These are phyloP conservation scores for Starmera quercuum DNA, from an alignment of 805 yeast genomes.

Conservation along the genomic window DNA sequence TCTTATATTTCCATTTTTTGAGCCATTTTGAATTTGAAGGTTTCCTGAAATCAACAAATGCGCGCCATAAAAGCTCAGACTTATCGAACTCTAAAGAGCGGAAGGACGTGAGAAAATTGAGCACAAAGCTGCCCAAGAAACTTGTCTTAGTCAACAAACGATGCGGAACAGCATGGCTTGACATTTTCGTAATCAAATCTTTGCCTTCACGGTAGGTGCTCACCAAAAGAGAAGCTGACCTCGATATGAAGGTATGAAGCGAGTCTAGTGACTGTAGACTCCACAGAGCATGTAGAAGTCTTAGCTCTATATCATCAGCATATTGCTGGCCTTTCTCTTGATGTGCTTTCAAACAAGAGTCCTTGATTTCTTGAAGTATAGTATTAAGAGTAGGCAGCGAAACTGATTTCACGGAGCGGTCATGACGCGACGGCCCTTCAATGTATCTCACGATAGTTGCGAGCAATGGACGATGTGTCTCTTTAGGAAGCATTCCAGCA, in stretches of 20 bases:
- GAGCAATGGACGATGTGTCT: conserved; percentile 30
- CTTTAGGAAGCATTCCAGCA: conserved; percentile 29
- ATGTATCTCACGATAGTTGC: conserved; percentile 36
- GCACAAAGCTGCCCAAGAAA: conserved; percentile 40
- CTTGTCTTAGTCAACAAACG: conserved; percentile 28
- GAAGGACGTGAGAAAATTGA: conserved; percentile 30
- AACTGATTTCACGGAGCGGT: conserved; percentile 13
- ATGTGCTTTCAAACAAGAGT: conserved; percentile 14
- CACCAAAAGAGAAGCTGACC: conserved; percentile 24
- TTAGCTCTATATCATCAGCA: conserved; percentile 22
- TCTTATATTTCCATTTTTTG: conserved; percentile 14
- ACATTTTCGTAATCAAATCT: conserved; percentile 10
- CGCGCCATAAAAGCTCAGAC: conserved; percentile 32
- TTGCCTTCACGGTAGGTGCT: conserved; percentile 28
- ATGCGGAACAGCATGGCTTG: conserved; percentile 8
- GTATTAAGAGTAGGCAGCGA: conserved; percentile 27
- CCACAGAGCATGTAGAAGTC: conserved; percentile 36
- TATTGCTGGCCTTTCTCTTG: conserved; percentile 13
- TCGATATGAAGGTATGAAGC: conserved; percentile 31
- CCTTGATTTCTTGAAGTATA: conserved; percentile 18
- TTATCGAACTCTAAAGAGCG: conserved; percentile 42
- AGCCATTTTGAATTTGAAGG: conserved; percentile 18
- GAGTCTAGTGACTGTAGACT: conserved; percentile 38
- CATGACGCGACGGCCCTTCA: conserved; percentile 22
- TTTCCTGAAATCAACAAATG: conserved; percentile 29